A percentile compares a stretch with the other conserved stretches of the same genome.
phyloP scores from a whole-genome alignment of 805 yeast genomes.

The Candida krabiensis region DNA sequence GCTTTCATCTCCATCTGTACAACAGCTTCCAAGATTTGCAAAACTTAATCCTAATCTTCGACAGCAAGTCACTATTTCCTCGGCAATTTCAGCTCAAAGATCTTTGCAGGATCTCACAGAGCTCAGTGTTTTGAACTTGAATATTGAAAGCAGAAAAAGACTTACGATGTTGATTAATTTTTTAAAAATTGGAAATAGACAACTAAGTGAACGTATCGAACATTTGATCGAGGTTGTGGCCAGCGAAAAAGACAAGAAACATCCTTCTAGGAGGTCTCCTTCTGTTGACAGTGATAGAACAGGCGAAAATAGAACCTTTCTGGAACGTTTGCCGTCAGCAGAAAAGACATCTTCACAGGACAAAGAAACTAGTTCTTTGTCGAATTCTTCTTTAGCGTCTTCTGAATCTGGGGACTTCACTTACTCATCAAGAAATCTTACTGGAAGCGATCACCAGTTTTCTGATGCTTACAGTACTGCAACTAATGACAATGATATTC shows the following conservation, averaged over 20 bases:
- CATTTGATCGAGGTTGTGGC: slow-evolving; percentile 41
- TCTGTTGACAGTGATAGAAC: not conserved
- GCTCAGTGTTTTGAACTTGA: slow-evolving; percentile 33
- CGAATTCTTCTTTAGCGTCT: slow-evolving; percentile 12
- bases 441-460: slow-evolving; percentile 6
- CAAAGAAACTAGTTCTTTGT: not conserved
- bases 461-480: slow-evolving; percentile 6
- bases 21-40: slow-evolving; percentile 15
- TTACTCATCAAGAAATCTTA: slow-evolving; percentile 15
- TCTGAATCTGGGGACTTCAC: slow-evolving; percentile 21
- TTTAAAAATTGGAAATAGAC: slow-evolving; percentile 76
- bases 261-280: slow-evolving; percentile 3
- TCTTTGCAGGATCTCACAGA: slow-evolving; percentile 35
- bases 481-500: slow-evolving; percentile 17
- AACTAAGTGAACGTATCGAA: slow-evolving; percentile 65
- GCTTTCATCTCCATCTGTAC: slow-evolving; percentile 1
- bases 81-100: slow-evolving; percentile 31
- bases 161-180: slow-evolving; percentile 78
- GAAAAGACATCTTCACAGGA: not conserved
- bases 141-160: slow-evolving; percentile 70
- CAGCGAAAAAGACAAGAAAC: slow-evolving; percentile 18
- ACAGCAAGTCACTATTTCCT: slow-evolving; percentile 30
- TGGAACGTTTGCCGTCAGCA: slow-evolving; percentile 4
- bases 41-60: slow-evolving; percentile 19
- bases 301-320: slow-evolving; percentile 1